Base-by-base conservation (phyloP, 202 grass and related monocot genomes). In the Tripidium arundinaceum region DNA sequence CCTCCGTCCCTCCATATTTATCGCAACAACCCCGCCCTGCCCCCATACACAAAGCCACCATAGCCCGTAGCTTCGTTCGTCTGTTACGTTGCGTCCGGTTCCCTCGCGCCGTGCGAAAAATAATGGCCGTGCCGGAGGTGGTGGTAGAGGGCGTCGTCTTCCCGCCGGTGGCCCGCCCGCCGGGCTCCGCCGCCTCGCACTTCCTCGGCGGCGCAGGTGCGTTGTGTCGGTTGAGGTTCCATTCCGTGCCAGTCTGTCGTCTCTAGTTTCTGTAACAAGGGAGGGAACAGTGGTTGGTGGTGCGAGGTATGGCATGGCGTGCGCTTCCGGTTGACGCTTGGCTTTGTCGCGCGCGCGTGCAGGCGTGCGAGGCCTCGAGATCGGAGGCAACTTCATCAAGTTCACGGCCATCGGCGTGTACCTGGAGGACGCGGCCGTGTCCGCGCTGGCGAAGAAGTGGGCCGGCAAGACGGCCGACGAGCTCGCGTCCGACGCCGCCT, bases 351-450 rank as follows among this genome's bases (percentile, higher is more conserved):
- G 15, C 6, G 43, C 14, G 14, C 12, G 55, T 16, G 41, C 69
- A 97, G 94, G 94, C 8, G 84, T 82, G 66, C 63, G 96, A 3
- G 96, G 92, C 3, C 0, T 95, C 79, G 90, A 98, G 57, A 95
- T 98, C 7, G 88, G 76, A 0, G 96, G 96, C 71, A 84, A 58
- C 29, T 98, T 98, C 84, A 70, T 98, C 43, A 88, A 89, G 68
- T 95, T 98, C 86, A 98, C 96, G 5, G 92, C 90, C 77, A 93
- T 95, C 84, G 96, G 88, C 73, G 74, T 98, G 22, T 98, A 98
- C 80, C 47, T 98, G 6, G 82, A 98, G 69, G 84, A 93, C 19
- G 80, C 74, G 6, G 90, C 96, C 38, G 27, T 91, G 72, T 16
- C 75, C 11, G 65, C 70, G 25, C 88, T 98, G 43, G 83, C 86